Base-by-base conservation (phyloP, 1,284 basidiomycete genomes). In the Violaceomyces palustris region DNA sequence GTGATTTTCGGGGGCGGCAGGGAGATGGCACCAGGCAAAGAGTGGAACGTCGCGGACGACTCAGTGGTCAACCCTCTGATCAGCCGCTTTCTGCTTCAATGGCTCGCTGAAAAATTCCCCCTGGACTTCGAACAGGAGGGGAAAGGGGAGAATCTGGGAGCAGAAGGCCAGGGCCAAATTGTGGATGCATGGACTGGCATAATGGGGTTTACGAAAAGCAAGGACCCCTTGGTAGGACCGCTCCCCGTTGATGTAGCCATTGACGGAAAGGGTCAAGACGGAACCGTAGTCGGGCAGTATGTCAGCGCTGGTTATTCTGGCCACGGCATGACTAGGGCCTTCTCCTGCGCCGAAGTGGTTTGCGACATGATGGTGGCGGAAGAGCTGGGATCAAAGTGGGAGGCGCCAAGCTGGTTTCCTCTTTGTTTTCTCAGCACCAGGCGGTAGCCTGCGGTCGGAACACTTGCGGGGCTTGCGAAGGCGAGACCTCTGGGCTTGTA, bases 131-230 rank as follows among this genome's bases (percentile, higher is more conserved):
- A n/a, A n/a, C n/a, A n/a, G n/a, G n/a, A n/a, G n/a, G n/a, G n/a
- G n/a, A n/a, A n/a, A n/a, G n/a, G n/a, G n/a, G n/a, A n/a, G n/a
- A n/a, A n/a, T n/a, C n/a, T n/a, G n/a, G n/a, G n/a, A n/a, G n/a
- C n/a, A n/a, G n/a, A n/a, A n/a, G n/a, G n/a, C n/a, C n/a, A n/a
- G n/a, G n/a, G n/a, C n/a, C n/a, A n/a, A n/a, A n/a, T n/a, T n/a
- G n/a, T n/a, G n/a, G n/a, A n/a, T n/a, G n/a, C n/a, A n/a, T 85
- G 84, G 87, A 86, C 83, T 2, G 88, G 87, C 0, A 86, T 90
- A 36, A 87, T 88, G 85, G 87, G 82, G 0, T 86, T 78, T 63
- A 88, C 87, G 0, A 75, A 75, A 40, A 76, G 74, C 6, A 76
- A 77, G 0, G 82, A 84, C 66, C 87, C 87, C 0, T 80, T 87